phyloP scores from a whole-genome alignment of 768 basidiomycete genomes.

The Boletus rubescentipes region DNA sequence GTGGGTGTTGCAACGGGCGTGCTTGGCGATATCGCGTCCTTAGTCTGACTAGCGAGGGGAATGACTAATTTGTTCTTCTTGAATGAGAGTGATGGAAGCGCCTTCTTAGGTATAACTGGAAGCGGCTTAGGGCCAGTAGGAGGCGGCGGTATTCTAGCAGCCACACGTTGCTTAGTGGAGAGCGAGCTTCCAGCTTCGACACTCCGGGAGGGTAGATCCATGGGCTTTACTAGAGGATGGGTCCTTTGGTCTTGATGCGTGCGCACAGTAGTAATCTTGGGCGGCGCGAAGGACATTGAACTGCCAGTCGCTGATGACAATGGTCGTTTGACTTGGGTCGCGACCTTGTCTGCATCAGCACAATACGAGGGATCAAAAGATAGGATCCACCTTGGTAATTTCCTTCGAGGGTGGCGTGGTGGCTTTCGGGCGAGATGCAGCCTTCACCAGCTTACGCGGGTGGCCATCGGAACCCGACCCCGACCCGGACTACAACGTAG shows the following conservation, averaged over 20 bases:
- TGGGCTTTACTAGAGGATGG: constrained; percentile 34
- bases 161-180: constrained; percentile 51
- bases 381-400: constrained; percentile 12
- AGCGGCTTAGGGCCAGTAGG: constrained; percentile 36
- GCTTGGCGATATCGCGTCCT: constrained; percentile 8
- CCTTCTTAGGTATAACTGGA: constrained; percentile 18
- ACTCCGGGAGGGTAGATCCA: constrained; percentile 22
- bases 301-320: neutral
- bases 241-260: constrained; percentile 32
- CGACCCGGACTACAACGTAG: constrained; percentile 17
- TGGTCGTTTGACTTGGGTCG: constrained; percentile 8
- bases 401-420: neutral
- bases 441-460: neutral
- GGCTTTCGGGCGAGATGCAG: constrained; percentile 1
- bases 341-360: constrained; percentile 6
- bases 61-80: constrained; percentile 39
- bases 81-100: constrained; percentile 39
- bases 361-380: neutral
- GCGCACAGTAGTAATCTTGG: constrained; percentile 17
- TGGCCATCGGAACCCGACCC: constrained; percentile 12
- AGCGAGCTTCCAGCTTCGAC: constrained; percentile 38
- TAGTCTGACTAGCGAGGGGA: constrained; percentile 7
- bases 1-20: neutral
- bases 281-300: constrained; percentile 8
- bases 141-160: constrained; percentile 39